phyloP scores from a whole-genome alignment of 768 basidiomycete species.

The Amanita exitialis region DNA sequence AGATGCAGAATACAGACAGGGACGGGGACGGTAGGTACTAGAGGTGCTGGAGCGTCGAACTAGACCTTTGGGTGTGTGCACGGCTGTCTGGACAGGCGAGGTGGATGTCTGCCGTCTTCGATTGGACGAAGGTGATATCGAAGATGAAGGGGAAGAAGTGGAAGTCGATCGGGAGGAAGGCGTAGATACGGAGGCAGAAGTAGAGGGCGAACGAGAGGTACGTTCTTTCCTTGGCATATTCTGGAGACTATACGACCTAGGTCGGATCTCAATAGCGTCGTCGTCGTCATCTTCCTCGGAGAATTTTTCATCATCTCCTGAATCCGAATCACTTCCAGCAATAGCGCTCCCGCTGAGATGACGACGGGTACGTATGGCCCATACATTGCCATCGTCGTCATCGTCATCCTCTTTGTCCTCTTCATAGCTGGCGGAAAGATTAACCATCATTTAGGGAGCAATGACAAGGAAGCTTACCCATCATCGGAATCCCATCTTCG shows the following conservation, averaged over 20 bases:
- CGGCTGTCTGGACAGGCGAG: conserved; percentile 8
- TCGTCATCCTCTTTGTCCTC: conserved; percentile 57
- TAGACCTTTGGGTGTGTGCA: background rate
- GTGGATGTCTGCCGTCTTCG: background rate
- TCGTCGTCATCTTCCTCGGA: conserved; percentile 29
- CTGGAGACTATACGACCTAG: conserved; percentile 14
- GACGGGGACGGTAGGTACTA: conserved; percentile 18
- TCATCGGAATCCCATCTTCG: conserved; percentile 42
- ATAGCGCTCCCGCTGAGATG: conserved; percentile 19
- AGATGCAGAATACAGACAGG: conserved; percentile 14
- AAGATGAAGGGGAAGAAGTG: conserved; percentile 3
- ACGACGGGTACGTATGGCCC: conserved; percentile 10
- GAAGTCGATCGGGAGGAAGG: conserved; percentile 17
- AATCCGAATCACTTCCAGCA: conserved; percentile 28
- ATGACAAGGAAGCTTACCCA: conserved; percentile 35
- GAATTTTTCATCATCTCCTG: conserved; percentile 10
- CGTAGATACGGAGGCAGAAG: conserved; percentile 32
- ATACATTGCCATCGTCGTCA: conserved; percentile 34
- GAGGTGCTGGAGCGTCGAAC: conserved; percentile 13
- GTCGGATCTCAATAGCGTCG: conserved; percentile 59
- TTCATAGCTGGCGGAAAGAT: conserved; percentile 38
- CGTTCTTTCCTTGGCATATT: conserved; percentile 15
- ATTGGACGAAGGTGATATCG: conserved; percentile 9
- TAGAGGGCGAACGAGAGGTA: conserved; percentile 30
- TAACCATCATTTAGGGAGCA: background rate